phyloP scores from a whole-genome alignment of 2,329 filamentous ascomycete genomes.

The Fusarium acutatum region DNA sequence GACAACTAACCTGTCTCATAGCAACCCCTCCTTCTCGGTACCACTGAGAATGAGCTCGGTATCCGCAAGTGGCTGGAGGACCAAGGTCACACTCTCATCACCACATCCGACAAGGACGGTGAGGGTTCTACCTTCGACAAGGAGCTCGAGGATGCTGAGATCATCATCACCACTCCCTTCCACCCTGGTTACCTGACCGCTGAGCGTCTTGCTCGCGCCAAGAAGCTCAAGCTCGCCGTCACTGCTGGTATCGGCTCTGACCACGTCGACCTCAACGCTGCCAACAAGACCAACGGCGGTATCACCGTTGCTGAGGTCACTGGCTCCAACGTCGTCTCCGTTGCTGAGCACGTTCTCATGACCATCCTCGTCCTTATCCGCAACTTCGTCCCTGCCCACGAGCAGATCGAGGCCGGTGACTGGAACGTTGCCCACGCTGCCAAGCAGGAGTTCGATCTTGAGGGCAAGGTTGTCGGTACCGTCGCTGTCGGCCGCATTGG shows the following conservation, averaged over 20 bases:
- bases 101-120: conserved; percentile 97
- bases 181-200: conserved; percentile 97
- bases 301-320: conserved; percentile 98
- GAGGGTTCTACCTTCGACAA: conserved; percentile 92
- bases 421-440: conserved; percentile 97
- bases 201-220: conserved; percentile 95
- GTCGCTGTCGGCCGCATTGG: conserved; percentile 97
- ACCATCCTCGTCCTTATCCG: conserved; percentile 95
- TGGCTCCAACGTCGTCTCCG: conserved; percentile 97
- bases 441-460: conserved; percentile 98
- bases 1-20: conserved; percentile 44
- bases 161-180: conserved; percentile 99
- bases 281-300: conserved; percentile 98
- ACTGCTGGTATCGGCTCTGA: conserved; percentile 98
- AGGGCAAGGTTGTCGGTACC: conserved; percentile 97
- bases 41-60: conserved; percentile 98
- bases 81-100: conserved; percentile 94
- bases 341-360: conserved; percentile 99
- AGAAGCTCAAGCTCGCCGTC: conserved; percentile 97
- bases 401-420: conserved; percentile 86
- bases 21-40: conserved; percentile 86
- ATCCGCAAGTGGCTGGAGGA: conserved; percentile 98
- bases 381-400: conserved; percentile 98
- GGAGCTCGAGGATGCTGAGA: conserved; percentile 94
- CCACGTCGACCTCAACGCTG: conserved; percentile 95